Evolutionary conservation across 176 grass and related monocot genomes (phyloP).

Genomic region (Carex cristatella): DNA sequence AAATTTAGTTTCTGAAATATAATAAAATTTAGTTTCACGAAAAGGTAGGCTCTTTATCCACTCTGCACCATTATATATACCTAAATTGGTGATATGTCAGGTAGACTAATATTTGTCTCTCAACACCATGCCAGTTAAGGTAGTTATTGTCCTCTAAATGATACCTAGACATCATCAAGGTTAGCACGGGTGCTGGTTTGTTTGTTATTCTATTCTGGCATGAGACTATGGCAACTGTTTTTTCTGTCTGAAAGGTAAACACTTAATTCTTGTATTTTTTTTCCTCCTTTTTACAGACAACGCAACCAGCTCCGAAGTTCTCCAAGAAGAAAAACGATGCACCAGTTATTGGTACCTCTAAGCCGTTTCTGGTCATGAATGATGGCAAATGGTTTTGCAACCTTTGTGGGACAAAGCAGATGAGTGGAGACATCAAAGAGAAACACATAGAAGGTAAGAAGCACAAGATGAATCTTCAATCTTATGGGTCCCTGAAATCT

Average conservation of each 20-base stretch:
- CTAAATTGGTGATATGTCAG: neutral
- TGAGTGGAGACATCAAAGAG: neutral
- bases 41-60: neutral
- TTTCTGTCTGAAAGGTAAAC: neutral
- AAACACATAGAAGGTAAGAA: constrained; percentile 14
- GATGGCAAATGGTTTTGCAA: constrained; percentile 6
- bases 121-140: too few relatives aligned
- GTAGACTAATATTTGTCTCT: neutral
- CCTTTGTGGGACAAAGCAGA: neutral
- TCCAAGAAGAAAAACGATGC: neutral
- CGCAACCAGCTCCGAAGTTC: neutral
- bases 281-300: neutral
- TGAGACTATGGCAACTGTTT: neutral
- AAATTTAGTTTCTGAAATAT: too few relatives aligned
- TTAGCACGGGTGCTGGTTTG: too few relatives aligned
- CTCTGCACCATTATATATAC: neutral
- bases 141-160: too few relatives aligned
- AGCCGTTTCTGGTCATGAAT: neutral
- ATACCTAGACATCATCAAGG: too few relatives aligned
- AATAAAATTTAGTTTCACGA: neutral
- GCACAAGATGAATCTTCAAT: neutral
- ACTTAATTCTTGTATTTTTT: neutral
- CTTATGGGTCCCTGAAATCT: constrained; percentile 1
- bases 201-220: neutral
- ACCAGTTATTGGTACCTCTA: neutral